Evolutionary conservation across 2,329 filamentous ascomycete genomes (phyloP), one percentile per base, ranked within the genome.

Genomic region (Lizonia empirigonia): DNA sequence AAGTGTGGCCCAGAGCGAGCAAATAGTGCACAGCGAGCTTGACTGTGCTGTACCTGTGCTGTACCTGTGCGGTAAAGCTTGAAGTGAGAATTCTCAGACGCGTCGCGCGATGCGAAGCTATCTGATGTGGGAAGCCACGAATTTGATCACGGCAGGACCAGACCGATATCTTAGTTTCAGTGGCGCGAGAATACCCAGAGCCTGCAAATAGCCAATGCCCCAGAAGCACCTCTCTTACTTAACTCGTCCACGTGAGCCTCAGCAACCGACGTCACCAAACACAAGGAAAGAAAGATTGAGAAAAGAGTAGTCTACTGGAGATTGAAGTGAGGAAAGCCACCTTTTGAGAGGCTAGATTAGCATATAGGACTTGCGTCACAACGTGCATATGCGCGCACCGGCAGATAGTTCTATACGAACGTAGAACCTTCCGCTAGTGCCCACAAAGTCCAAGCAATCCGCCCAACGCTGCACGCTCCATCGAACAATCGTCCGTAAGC

Each of bases 261-360:
- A 15, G n/a, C 18, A 22, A 10, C 16, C 23, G 24, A 15, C 6
- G n/a, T 39, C 47, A 50, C 29, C 10, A 3, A 2, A 16, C 24
- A 54, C 42, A 62, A 44, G 55, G 8, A 22, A 19, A 61, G 62
- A 62, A 53, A 66, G 67, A 58, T 61, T 60, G 58, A 66, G 60
- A 56, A 34, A 52, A 38, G 19, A 16, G 42, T 47, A 33, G 33
- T 47, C 37, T 47, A 42, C 26, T 52, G 42, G 58, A 60, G 39
- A 46, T 50, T 56, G 40, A 60, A 50, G 60, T 59, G 60, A 61
- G 53, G 50, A 59, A 49, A 53, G 58, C 53, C 55, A 44, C 47
- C 54, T 50, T 53, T 49, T 30, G 37, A 55, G 41, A 49, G 55
- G 57, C 53, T 62, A 58, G 58, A 61, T 65, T 62, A 61, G 52